Percentiles rank a stretch among this genome's conserved stretches.
Evolutionary conservation across 2,329 filamentous ascomycete genomes (phyloP).

Genomic region (Aspergillus costaricaensis): DNA sequence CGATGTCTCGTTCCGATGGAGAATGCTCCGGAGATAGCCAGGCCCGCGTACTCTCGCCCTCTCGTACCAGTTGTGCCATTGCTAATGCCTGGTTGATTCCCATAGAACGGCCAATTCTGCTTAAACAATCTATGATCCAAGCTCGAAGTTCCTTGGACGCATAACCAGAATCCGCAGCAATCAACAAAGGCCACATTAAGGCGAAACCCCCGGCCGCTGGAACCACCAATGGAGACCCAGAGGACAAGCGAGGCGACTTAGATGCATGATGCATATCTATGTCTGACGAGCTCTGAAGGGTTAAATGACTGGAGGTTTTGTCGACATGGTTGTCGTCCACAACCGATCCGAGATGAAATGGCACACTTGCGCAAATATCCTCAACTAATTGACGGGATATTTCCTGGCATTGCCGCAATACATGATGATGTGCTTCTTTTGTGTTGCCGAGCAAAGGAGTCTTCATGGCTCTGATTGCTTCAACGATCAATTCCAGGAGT

Average conservation of each 20-base stretch:
- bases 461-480: background rate
- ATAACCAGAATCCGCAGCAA: background rate
- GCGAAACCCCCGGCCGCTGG: background rate
- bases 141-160: background rate
- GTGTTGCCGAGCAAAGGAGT: background rate
- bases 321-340: background rate
- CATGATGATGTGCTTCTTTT: background rate
- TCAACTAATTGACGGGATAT: background rate
- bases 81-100: constrained; percentile 2
- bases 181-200: background rate
- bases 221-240: too few species aligned
- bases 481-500: constrained; percentile 1
- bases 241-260: too few species aligned
- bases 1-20: too few species aligned
- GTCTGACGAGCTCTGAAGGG: too few species aligned
- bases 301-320: background rate
- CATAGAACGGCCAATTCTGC: constrained; percentile 2
- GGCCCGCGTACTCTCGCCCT: background rate
- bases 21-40: background rate
- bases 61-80: background rate
- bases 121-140: background rate
- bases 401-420: background rate
- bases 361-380: background rate
- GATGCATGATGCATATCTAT: too few species aligned
- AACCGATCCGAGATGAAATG: background rate